Conservation (phyloP, 2,329 filamentous ascomycete species). For the Calonectria pseudoturangicola region DNA sequence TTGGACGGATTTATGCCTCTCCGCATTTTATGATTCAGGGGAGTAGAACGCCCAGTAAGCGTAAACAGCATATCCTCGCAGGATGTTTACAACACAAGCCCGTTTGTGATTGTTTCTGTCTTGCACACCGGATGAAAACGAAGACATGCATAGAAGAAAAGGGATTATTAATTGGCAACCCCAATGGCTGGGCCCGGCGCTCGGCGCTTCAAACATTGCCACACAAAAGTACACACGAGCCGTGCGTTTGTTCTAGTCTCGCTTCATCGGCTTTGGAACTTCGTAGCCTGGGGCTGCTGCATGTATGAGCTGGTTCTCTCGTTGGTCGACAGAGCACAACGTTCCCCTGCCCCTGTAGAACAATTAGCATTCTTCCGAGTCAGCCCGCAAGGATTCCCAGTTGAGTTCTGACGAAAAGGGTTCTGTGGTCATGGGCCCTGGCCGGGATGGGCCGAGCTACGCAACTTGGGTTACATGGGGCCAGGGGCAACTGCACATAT, state of each 20-base stretch:
- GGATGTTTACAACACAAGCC: not conserved
- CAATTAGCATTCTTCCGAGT: constrained; percentile 4
- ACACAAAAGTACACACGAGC: constrained; percentile 1
- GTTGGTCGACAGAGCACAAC: not conserved
- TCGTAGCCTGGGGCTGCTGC: not conserved
- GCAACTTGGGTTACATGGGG: constrained; percentile 16
- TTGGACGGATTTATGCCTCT: constrained; percentile 1
- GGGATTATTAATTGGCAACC: not conserved
- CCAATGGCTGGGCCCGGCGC: not conserved
- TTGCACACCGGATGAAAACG: not conserved
- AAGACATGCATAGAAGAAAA: not conserved
- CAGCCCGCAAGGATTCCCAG: not conserved
- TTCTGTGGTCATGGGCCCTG: not conserved
- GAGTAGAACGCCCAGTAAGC: not conserved
- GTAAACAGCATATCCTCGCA: not conserved
- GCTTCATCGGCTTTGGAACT: not conserved
- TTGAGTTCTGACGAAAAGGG: constrained; percentile 11
- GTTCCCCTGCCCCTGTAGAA: not conserved
- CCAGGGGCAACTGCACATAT: constrained; percentile 1
- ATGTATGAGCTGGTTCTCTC: not conserved
- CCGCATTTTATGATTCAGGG: constrained; percentile 20
- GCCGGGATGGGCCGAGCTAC: not conserved
- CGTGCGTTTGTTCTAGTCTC: constrained; percentile 18
- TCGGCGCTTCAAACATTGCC: constrained; percentile 6
- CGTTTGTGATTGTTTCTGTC: not conserved